Percentiles rank a stretch among this genome's conserved stretches.
Evolutionary conservation across 2,329 filamentous ascomycete species (phyloP).

Genomic region (Penicillium sp.): DNA sequence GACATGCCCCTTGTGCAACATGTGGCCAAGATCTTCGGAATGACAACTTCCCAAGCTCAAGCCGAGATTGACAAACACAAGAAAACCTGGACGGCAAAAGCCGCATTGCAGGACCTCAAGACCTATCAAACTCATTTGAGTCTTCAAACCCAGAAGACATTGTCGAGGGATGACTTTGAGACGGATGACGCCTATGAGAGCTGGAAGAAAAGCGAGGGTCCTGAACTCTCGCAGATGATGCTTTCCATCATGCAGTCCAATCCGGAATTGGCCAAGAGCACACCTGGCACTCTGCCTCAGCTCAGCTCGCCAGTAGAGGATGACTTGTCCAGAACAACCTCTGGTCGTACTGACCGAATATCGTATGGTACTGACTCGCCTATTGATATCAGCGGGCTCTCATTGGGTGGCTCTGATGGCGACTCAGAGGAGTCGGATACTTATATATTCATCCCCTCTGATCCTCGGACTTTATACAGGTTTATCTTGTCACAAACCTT

Average conservation of each 20-base stretch:
- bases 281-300: slow-evolving; percentile 61
- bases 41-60: slow-evolving; percentile 77
- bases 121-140: slow-evolving; percentile 87
- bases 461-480: slow-evolving; percentile 79
- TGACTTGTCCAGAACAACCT: slow-evolving; percentile 48
- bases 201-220: slow-evolving; percentile 88
- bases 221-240: slow-evolving; percentile 90
- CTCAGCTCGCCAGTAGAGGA: slow-evolving; percentile 49
- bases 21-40: slow-evolving; percentile 81
- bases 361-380: slow-evolving; percentile 66
- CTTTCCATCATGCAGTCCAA: slow-evolving; percentile 82
- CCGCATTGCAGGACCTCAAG: slow-evolving; percentile 87
- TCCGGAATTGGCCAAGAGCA: slow-evolving; percentile 78
- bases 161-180: slow-evolving; percentile 85
- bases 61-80: slow-evolving; percentile 81
- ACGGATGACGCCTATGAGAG: slow-evolving; percentile 80
- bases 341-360: slow-evolving; percentile 46
- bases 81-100: slow-evolving; percentile 83
- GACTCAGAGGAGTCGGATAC: slow-evolving; percentile 51
- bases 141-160: slow-evolving; percentile 71
- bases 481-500: slow-evolving; percentile 77
- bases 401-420: slow-evolving; percentile 52
- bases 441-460: slow-evolving; percentile 87
- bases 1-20: slow-evolving; percentile 93
- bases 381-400: slow-evolving; percentile 60